Evolutionary conservation across 2,329 filamentous ascomycete genomes (phyloP), one percentile per base, ranked within the genome.

Genomic region (Graphilbum ipis-grandicollis): DNA sequence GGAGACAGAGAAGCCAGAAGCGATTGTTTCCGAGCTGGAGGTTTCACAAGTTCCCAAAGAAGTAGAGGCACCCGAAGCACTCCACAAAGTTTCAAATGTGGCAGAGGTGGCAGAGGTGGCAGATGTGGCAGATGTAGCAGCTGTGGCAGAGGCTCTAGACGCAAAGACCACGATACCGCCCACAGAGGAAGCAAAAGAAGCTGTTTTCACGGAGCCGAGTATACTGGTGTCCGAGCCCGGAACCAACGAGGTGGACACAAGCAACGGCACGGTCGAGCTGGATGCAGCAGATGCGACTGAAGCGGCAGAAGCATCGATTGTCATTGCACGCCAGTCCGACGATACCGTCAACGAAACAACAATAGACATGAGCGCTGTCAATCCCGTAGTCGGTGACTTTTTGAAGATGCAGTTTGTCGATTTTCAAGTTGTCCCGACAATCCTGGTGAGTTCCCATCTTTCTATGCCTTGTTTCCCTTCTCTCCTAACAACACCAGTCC

Each of bases 401-500:
- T 63, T 98, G 41, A 98, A 98, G 61, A 86, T 90, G 56, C 85
- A 88, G 58, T 96, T 98, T 59, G 86, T 96, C 19, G 79, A 94
- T 55, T 75, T 96, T 56, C 74, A 76, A 45, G 90, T 98, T 44
- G 86, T 98, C 37, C 90, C 90, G 21, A 93, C 85, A 2, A 96
- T 98, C 49, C 59, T 98, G 54, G 85, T 93, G 67, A 68, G 79
- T 46, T 26, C 9, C 17, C 9, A 4, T n/a, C 21, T 21, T 12
- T 23, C 9, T 18, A 2, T 14, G n/a, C 3, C 12, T n/a, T 17
- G 14, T 7, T 15, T 9, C 4, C 2, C 5, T 1, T 21, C 17
- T 23, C 36, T 15, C 36, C 46, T 49, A 43, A 49, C 40, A 44
- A 43, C 31, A 19, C 23, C 45, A 92, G 84, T 82, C 85, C 39